These are phyloP conservation scores for Nannizziopsis barbatae DNA, from an alignment of 2,329 filamentous ascomycete genomes.

Conservation along the genomic window DNA sequence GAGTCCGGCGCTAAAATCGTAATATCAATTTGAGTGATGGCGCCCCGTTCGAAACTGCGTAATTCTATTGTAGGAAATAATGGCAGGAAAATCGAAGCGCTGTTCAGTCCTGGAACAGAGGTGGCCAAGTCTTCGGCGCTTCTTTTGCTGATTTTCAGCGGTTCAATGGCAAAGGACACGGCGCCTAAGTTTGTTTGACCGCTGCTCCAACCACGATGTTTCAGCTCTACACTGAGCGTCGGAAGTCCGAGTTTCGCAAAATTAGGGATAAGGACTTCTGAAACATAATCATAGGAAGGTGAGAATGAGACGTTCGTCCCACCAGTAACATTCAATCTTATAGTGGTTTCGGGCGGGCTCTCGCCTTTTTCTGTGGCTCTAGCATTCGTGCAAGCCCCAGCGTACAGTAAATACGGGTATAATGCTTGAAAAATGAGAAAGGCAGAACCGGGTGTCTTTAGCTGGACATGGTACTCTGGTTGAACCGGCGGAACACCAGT, in stretches of 20 bases:
- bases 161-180: slow-evolving; percentile 40
- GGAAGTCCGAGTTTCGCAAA: slow-evolving; percentile 43
- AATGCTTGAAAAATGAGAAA: slow-evolving; percentile 49
- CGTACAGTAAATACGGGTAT: slow-evolving; percentile 47
- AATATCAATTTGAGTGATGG: slow-evolving; percentile 28
- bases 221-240: slow-evolving; percentile 32
- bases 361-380: slow-evolving; percentile 4
- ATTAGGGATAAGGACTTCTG: slow-evolving; percentile 46
- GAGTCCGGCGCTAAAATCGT: slow-evolving; percentile 31
- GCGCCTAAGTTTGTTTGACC: slow-evolving; percentile 39
- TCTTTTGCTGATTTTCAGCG: slow-evolving; percentile 21
- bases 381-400: slow-evolving; percentile 16
- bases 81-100: slow-evolving; percentile 9
- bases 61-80: slow-evolving; percentile 28
- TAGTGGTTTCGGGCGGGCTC: slow-evolving; percentile 10
- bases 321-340: slow-evolving; percentile 41
- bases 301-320: slow-evolving; percentile 48
- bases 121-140: background rate
- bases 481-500: slow-evolving; percentile 13
- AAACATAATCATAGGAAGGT: slow-evolving; percentile 47
- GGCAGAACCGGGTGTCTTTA: slow-evolving; percentile 43
- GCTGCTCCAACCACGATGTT: slow-evolving; percentile 44
- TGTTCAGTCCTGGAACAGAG: background rate
- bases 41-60: slow-evolving; percentile 21
- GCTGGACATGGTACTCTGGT: slow-evolving; percentile 31